Evolutionary conservation across 768 basidiomycete genomes (phyloP).

Genomic region (Leucocoprinus birnbaumii): DNA sequence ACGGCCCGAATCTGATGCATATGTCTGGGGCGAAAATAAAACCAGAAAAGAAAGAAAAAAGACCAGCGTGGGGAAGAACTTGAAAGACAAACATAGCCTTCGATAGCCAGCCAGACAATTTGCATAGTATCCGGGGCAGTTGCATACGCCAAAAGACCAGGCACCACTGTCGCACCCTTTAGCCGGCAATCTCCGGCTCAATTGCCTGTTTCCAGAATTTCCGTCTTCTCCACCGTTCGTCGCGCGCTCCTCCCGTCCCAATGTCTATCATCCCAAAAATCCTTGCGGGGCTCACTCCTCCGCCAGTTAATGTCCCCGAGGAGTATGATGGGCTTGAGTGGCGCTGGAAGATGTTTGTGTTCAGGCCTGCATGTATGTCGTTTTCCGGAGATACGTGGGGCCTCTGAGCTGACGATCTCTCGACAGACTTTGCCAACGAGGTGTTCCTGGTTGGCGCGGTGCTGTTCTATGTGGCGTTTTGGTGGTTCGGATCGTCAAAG

Average conservation of each 20-base stretch:
- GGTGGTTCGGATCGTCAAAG: constrained; percentile 54
- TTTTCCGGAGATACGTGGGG: neutral
- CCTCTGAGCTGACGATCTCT: neutral
- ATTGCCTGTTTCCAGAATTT: neutral
- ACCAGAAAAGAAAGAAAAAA: too few species aligned
- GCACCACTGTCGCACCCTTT: neutral
- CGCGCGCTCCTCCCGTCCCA: neutral
- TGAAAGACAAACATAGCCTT: too few species aligned
- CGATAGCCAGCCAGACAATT: too few species aligned
- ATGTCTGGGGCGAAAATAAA: too few species aligned
- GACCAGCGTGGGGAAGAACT: too few species aligned
- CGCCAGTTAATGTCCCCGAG: constrained; percentile 46
- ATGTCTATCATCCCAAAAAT: constrained; percentile 29
- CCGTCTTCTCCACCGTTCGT: neutral
- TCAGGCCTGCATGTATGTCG: constrained; percentile 73
- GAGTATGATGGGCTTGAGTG: constrained; percentile 77
- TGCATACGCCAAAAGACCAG: too few species aligned
- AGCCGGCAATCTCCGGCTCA: constrained; percentile 7
- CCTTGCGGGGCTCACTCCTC: constrained; percentile 48
- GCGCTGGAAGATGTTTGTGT: constrained; percentile 71
- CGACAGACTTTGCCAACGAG: constrained; percentile 65
- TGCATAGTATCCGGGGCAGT: too few species aligned
- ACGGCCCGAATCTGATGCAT: too few species aligned
- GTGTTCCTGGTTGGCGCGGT: constrained; percentile 49
- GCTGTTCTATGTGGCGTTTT: constrained; percentile 53